Conservation (phyloP, 2,329 filamentous ascomycete species). For the Aspergillus fumigatus region DNA sequence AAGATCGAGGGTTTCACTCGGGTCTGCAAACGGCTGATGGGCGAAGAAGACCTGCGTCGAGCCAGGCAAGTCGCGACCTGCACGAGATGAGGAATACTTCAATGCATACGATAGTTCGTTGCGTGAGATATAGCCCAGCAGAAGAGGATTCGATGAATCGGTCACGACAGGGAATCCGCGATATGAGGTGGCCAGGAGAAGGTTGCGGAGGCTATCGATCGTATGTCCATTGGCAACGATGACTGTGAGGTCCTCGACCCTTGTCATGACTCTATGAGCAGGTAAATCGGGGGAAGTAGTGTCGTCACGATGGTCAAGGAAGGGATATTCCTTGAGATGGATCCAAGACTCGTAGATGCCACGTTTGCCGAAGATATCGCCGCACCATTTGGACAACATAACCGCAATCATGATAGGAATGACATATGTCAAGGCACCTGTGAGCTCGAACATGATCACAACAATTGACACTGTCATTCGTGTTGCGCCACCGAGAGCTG, state of each 20-base stretch:
- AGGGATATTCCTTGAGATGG: constrained; percentile 90
- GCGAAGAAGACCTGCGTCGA: constrained; percentile 80
- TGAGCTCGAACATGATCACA: constrained; percentile 99
- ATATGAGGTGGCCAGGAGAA: constrained; percentile 71
- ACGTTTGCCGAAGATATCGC: constrained; percentile 84
- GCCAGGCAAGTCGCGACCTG: constrained; percentile 50
- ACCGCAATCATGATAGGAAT: constrained; percentile 98
- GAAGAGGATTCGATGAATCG: constrained; percentile 68
- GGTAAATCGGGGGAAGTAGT: constrained; percentile 73
- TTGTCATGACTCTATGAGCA: constrained; percentile 86
- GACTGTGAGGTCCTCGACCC: constrained; percentile 82
- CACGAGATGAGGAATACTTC: constrained; percentile 52
- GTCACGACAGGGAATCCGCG: constrained; percentile 90
- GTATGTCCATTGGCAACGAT: constrained; percentile 86
- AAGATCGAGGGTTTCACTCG: constrained; percentile 73
- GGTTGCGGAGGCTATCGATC: constrained; percentile 64
- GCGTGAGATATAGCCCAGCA: constrained; percentile 91
- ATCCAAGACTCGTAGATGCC: constrained; percentile 99
- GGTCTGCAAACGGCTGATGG: constrained; percentile 76
- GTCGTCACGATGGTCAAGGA: constrained; percentile 87
- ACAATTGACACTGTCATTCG: constrained; percentile 98
- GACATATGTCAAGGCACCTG: constrained; percentile 90
- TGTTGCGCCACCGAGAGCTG: constrained; percentile 88
- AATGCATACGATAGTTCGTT: constrained; percentile 84
- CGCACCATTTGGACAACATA: constrained; percentile 97